Evolutionary conservation across 768 basidiomycete species (phyloP), one percentile per base, ranked within the genome.

Genomic region (Boletellus emodensis): DNA sequence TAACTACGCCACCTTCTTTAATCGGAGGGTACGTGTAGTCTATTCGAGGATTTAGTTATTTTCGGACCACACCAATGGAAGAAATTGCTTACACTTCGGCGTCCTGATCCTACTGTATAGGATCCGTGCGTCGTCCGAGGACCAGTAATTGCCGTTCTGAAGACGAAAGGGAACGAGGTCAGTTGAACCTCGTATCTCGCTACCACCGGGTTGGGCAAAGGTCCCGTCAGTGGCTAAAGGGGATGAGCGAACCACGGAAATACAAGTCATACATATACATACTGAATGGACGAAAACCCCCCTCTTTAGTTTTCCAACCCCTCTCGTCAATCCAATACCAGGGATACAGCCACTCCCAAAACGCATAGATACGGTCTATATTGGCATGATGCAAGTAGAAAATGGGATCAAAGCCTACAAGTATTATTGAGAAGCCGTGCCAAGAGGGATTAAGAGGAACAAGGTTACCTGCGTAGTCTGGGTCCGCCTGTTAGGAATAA

Each of bases 341-440:
- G 3, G 59, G 49, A 24, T 60, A 60, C 17, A 61, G 11, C 28
- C 61, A 60, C 45, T 60, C 59, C 59, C 59, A 60, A 28, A 60
- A 54, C 5, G 59, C 55, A 7, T 54, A 57, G 15, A 60, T 22
- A 12, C 59, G 59, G 14, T 60, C 59, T 8, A 60, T 45, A 20
- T 58, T 60, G 30, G 44, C 40, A 15, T 60, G 59, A 34, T 60
- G 59, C 24, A 60, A 17, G 40, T 26, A 57, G 49, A 60, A 60
- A 15, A 60, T 54, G 1, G 59, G 59, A 41, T 60, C 59, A 18
- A 51, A 60, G 5, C 20, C 59, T 60, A 7, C 5, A 22, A 28
- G 5, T 10, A 13, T 34, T 13, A 17, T 48, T 10, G 3, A 33
- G 2, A 26, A 49, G 3, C 8, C 12, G 4, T 18, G 15, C 8